These are phyloP conservation scores for Beauveria caledonica DNA, from an alignment of 2,329 filamentous ascomycete genomes.

Conservation along the genomic window DNA sequence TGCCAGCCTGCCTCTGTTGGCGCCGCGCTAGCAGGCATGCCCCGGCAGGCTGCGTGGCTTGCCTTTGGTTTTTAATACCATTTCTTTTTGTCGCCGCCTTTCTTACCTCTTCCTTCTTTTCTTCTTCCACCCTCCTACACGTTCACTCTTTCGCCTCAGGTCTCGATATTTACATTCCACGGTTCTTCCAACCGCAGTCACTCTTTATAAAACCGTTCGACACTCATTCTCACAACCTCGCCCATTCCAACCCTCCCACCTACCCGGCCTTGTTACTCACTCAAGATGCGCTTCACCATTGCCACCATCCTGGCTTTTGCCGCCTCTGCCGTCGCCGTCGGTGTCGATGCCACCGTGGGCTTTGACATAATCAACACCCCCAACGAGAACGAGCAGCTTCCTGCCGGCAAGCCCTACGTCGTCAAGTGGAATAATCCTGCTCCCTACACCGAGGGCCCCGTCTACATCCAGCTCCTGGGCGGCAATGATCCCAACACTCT, in stretches of 20 bases:
- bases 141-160: background rate
- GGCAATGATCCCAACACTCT: slow-evolving; percentile 38
- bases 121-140: background rate
- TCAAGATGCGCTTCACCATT: slow-evolving; percentile 48
- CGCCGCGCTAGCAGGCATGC: too few species aligned
- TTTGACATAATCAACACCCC: slow-evolving; percentile 49
- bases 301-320: slow-evolving; percentile 44
- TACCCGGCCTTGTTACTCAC: background rate
- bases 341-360: slow-evolving; percentile 35
- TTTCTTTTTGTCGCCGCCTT: background rate
- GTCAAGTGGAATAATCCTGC: slow-evolving; percentile 42
- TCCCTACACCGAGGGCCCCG: slow-evolving; percentile 32
- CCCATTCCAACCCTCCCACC: background rate
- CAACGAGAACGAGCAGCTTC: slow-evolving; percentile 31
- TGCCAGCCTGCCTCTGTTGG: too few species aligned
- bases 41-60: too few species aligned
- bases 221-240: background rate
- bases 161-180: background rate
- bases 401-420: slow-evolving; percentile 39
- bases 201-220: slow-evolving; percentile 2
- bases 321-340: slow-evolving; percentile 37
- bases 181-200: slow-evolving; percentile 2
- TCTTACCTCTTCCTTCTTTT: background rate
- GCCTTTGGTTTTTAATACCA: too few species aligned
- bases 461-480: slow-evolving; percentile 48